Conservation (phyloP, 1,284 basidiomycete genomes). For the Pseudomicrostroma phylloplanum region DNA sequence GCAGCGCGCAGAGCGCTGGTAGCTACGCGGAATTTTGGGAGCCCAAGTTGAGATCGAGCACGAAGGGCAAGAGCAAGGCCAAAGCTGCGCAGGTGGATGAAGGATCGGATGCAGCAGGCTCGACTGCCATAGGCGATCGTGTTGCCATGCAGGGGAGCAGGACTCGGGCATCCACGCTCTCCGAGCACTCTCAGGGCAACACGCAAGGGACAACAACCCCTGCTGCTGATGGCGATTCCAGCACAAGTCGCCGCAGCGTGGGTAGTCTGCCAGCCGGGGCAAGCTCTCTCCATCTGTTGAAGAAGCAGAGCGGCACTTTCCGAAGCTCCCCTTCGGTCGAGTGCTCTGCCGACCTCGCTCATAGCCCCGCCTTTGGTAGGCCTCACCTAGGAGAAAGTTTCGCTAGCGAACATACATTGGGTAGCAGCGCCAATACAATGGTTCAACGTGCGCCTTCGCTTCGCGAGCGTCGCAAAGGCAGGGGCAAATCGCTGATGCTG, state of each 20-base stretch:
- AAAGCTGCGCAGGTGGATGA: conserved; percentile 4
- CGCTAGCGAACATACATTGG: conserved; percentile 33
- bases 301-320: conserved; percentile 21
- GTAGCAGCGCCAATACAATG: conserved; percentile 30
- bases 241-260: background rate
- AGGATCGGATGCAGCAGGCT: too few species aligned
- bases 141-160: too few species aligned
- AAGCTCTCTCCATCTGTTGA: conserved; percentile 29
- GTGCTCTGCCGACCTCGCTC: conserved; percentile 25
- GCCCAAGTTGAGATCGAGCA: conserved; percentile 14
- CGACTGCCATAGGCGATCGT: too few species aligned
- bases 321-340: conserved; percentile 31
- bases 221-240: background rate
- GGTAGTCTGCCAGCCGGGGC: conserved; percentile 3
- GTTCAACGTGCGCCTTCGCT: conserved; percentile 12
- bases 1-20: conserved; percentile 25
- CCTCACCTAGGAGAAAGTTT: conserved; percentile 22
- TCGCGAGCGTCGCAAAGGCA: background rate
- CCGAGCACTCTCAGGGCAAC: too few species aligned
- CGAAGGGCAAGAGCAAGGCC: conserved; percentile 13
- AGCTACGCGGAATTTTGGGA: conserved; percentile 31
- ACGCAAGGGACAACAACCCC: background rate
- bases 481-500: background rate
- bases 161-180: too few species aligned
- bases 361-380: conserved; percentile 22